phyloP scores from a whole-genome alignment of 208 protist species.

The Leishmania tarentolae region DNA sequence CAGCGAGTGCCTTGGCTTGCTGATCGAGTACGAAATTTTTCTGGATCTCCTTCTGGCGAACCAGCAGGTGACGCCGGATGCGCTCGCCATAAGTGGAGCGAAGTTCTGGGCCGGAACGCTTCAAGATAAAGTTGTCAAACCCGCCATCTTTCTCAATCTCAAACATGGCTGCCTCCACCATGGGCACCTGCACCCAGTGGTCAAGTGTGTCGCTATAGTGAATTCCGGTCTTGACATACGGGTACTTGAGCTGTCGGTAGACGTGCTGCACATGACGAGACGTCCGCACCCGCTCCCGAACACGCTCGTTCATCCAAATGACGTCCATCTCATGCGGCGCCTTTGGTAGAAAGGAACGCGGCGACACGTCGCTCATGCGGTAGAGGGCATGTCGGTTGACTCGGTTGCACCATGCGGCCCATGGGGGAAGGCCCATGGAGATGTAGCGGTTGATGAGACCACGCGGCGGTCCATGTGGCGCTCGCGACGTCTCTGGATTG shows the following conservation, averaged over 20 bases:
- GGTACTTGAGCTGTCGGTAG: constrained; percentile 91
- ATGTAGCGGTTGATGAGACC: constrained; percentile 90
- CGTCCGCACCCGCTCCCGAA: constrained; percentile 88
- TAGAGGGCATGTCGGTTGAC: constrained; percentile 87
- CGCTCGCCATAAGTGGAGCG: constrained; percentile 91
- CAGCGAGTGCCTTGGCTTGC: constrained; percentile 69
- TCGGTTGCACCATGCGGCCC: constrained; percentile 90
- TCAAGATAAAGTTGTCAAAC: constrained; percentile 92
- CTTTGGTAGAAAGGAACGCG: constrained; percentile 77
- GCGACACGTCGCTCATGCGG: constrained; percentile 82
- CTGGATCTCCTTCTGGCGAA: constrained; percentile 88
- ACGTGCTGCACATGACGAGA: constrained; percentile 88
- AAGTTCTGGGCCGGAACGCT: constrained; percentile 74
- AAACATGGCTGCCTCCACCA: constrained; percentile 91
- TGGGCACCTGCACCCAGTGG: constrained; percentile 93
- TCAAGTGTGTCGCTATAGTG: constrained; percentile 86
- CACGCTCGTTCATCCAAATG: constrained; percentile 91
- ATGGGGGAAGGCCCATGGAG: constrained; percentile 89
- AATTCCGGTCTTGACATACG: constrained; percentile 88
- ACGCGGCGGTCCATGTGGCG: constrained; percentile 80
- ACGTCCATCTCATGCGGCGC: constrained; percentile 89
- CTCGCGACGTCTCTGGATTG: constrained; percentile 81
- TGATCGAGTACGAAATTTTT: constrained; percentile 91
- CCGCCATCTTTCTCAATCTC: constrained; percentile 88
- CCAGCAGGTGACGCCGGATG: constrained; percentile 85